Base-by-base conservation (phyloP, 495 filamentous ascomycete species). In the Emericellopsis terricola region DNA sequence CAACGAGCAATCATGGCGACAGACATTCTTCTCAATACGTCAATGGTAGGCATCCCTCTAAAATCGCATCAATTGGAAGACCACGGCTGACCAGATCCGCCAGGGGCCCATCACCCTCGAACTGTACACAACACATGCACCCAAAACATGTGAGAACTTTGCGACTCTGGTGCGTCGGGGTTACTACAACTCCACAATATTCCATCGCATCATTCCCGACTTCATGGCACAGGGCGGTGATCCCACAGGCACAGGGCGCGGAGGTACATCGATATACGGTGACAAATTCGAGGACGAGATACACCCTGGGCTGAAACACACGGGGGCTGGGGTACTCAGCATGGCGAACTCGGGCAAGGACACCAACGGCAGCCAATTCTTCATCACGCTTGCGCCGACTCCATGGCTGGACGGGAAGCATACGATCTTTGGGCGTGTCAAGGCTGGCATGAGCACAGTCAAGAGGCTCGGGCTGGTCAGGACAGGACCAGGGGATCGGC, bases 201-300 rank as follows among this genome's bases (percentile, higher is more conserved):
- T 97, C 71, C 89, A 97, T 65, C 84, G 89, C 45, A 74, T 97
- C 35, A 96, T 96, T 49, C 72, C 81, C 19, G 75, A 82, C 56
- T 97, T 97, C 64, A 96, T 96, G 89, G 71, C 91, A 38, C 89
- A 97, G 61, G 81, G 78, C 33, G 89, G 89, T 28, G 89, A 97
- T 57, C 89, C 89, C 5, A 94, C 89, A 2, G 89, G 89, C 35
- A 97, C 89, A 0, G 89, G 89, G 9, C 77, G 87, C 32, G 89
- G 89, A 50, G 89, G 89, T 9, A 64, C 62, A 37, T 83, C 76
- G 15, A 93, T 94, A 62, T 94, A 84, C 51, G 89, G 89, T 43
- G 83, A 85, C 17, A 86, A 81, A 51, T 97, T 96, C 55, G 86
- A 79, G 38, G 89, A 97, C 56, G 91, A 94, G 65, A 89, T 93